Evolutionary conservation across 2,329 filamentous ascomycete genomes (phyloP).

Genomic region (Cordyceps cateniannulata): DNA sequence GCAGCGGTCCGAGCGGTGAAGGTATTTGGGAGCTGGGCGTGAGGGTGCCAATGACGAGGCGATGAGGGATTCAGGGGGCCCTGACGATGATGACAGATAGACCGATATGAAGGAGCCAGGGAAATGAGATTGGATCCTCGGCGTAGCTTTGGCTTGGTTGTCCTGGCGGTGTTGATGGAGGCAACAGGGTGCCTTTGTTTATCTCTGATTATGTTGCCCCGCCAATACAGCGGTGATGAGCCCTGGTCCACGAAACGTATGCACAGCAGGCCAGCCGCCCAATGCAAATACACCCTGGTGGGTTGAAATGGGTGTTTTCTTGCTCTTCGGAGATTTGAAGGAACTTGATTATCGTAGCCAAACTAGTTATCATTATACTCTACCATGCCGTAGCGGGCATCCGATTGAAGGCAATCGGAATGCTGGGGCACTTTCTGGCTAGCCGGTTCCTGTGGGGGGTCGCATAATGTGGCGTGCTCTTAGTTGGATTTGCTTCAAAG

Average conservation of each 20-base stretch:
- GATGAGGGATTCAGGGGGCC: not conserved
- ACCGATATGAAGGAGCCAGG: not conserved
- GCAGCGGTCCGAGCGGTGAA: not conserved
- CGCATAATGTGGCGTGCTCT: not conserved
- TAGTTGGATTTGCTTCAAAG: not conserved
- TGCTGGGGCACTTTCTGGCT: not conserved
- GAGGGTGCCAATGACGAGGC: too few species aligned
- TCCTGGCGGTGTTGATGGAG: conserved; percentile 2
- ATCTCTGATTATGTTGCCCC: conserved; percentile 11
- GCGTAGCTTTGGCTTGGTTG: not conserved
- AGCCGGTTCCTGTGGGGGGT: not conserved
- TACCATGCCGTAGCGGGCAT: not conserved
- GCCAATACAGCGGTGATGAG: conserved; percentile 9
- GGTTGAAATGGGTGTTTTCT: not conserved
- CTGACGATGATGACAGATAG: not conserved
- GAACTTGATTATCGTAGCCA: not conserved
- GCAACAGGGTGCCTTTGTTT: conserved; percentile 11
- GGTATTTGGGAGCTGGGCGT: not conserved
- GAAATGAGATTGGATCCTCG: not conserved
- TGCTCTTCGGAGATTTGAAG: not conserved
- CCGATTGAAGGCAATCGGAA: not conserved
- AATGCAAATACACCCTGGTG: not conserved
- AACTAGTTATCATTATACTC: not conserved
- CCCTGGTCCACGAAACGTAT: not conserved
- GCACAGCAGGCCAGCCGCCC: not conserved